phyloP scores from a whole-genome alignment of 805 yeast genomes.

The Ogataea ganodermae region DNA sequence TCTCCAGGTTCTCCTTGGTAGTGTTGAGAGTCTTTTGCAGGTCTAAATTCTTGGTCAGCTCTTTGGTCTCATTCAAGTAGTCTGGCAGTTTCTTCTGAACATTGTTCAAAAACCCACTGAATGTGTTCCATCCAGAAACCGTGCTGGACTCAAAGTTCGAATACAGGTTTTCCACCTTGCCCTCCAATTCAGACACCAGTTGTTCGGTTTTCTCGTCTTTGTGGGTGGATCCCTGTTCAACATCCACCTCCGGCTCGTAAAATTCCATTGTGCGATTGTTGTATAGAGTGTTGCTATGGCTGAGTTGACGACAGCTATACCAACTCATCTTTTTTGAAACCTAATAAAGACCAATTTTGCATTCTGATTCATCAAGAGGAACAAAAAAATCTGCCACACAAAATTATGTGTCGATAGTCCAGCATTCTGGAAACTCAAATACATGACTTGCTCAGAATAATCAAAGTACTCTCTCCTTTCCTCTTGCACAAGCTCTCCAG shows the following conservation, averaged over 20 bases:
- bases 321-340: background rate
- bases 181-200: conserved; percentile 55
- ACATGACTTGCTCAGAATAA: background rate
- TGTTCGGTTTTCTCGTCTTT: conserved; percentile 53
- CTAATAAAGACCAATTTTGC: background rate
- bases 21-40: conserved; percentile 19
- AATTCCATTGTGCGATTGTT: conserved; percentile 30
- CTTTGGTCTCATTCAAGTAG: conserved; percentile 32
- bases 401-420: background rate
- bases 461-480: background rate
- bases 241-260: conserved; percentile 28
- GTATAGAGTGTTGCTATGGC: no score
- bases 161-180: conserved; percentile 42
- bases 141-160: conserved; percentile 45
- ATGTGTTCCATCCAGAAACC: conserved; percentile 36
- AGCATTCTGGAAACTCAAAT: background rate
- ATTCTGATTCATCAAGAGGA: background rate
- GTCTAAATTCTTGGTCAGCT: conserved; percentile 22
- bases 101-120: conserved; percentile 38
- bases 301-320: no score
- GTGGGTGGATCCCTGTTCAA: conserved; percentile 21
- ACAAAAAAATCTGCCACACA: background rate
- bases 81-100: conserved; percentile 37
- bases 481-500: background rate
- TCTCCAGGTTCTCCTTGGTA: conserved; percentile 22